Percentiles rank a stretch among this genome's conserved stretches.
These are phyloP conservation scores for Jatropha multifida DNA, from an alignment of 441 rosid genomes.

Conservation along the genomic window DNA sequence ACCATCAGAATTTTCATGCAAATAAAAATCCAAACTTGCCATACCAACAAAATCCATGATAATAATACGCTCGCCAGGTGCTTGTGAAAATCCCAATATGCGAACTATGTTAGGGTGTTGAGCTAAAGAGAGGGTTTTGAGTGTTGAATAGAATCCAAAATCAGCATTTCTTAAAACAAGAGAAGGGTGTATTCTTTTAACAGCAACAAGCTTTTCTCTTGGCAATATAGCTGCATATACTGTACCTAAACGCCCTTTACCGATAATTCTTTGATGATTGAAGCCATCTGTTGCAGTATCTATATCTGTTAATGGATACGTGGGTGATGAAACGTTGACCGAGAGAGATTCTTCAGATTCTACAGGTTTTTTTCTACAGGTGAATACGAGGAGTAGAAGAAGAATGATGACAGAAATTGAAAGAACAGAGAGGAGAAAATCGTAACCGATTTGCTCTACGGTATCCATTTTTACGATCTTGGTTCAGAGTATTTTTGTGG, in stretches of 20 bases:
- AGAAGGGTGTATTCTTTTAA: slow-evolving; percentile 71
- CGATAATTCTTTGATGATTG: slow-evolving; percentile 52
- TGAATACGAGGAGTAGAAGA: slow-evolving; percentile 37
- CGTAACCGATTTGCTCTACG: slow-evolving; percentile 41
- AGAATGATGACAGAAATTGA: slow-evolving; percentile 45
- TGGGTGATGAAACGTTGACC: slow-evolving; percentile 33
- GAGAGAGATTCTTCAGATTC: slow-evolving; percentile 40
- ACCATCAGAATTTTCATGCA: slow-evolving; percentile 50
- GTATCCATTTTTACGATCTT: slow-evolving; percentile 35
- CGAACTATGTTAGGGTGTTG: slow-evolving; percentile 66
- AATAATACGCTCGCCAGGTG: slow-evolving; percentile 80
- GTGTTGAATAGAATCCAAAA: slow-evolving; percentile 53
- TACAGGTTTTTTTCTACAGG: slow-evolving; percentile 53
- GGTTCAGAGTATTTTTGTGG: no score
- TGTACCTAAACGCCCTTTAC: slow-evolving; percentile 62
- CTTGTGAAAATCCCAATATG: slow-evolving; percentile 66
- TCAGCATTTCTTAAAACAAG: slow-evolving; percentile 70
- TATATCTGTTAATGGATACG: slow-evolving; percentile 56
- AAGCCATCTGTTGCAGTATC: slow-evolving; percentile 76
- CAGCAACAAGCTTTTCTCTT: slow-evolving; percentile 48
- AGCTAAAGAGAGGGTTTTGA: slow-evolving; percentile 64
- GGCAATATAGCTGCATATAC: slow-evolving; percentile 58
- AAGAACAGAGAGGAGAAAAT: slow-evolving; percentile 45
- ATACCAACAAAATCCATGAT: slow-evolving; percentile 51
- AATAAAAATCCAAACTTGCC: slow-evolving; percentile 47